Evolutionary conservation across 495 filamentous ascomycete genomes (phyloP), one percentile per base, ranked within the genome.

Genomic region (Aspergillus incahuasiensis): DNA sequence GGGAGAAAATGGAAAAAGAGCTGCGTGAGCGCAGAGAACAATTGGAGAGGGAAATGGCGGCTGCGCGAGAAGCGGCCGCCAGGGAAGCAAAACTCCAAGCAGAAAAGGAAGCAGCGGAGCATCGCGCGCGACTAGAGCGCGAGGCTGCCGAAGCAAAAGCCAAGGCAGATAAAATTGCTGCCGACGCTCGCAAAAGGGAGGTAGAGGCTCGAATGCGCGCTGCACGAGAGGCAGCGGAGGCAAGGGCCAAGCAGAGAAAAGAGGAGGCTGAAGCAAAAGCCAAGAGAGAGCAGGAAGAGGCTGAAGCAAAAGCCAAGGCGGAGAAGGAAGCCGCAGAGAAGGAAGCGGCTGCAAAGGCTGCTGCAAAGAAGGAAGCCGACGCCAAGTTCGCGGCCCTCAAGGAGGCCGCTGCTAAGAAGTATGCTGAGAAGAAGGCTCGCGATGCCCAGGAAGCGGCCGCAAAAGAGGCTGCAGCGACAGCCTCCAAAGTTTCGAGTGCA

Each of bases 1-100:
- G 73, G 32, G 78, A 81, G 55, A 72, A 68, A n/a, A 75, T 79
- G 76, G 74, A 77, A 54, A 72, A 70, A 41, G 79, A 82, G 57
- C 54, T 72, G 30, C 70, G 63, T 46, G 74, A 76, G 62, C 73
- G 70, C 57, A 76, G 70, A 47, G 77, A 78, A 66, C 76, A 76
- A 59, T 66, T 72, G 30, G 77, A 76, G 68, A 75, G 66, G 52
- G 72, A 77, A 65, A 72, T 75, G 61, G 71, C 74, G 12, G 73
- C 69, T 15, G 74, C 74, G 15, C 69, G 67, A 61, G 78, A 73
- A 42, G 72, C 71, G 0, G 71, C 70, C 30, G 77, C 79, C 42
- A 74, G 70, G 30, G 72, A 76, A 52, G 71, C 71, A 6, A 69
- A 73, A 40, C 75, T 80, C 38, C 68, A 63, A 9, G 58, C 73